These are phyloP conservation scores for Colletotrichum graminicola DNA, from an alignment of 2,329 filamentous ascomycete species.

Conservation along the genomic window DNA sequence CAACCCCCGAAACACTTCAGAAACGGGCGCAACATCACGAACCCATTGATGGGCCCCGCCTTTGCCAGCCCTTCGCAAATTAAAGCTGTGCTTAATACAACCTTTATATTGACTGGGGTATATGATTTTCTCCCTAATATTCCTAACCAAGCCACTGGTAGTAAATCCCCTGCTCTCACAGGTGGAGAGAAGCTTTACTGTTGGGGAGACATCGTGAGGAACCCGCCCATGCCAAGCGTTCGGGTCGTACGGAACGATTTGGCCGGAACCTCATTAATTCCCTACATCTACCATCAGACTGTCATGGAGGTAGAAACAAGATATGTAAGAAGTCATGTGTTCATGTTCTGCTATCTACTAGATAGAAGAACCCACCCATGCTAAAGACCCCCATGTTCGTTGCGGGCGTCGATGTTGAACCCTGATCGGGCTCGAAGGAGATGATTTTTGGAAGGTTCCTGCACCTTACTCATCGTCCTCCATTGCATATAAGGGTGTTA, in stretches of 20 bases:
- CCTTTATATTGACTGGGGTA: neutral
- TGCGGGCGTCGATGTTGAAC: conserved; percentile 28
- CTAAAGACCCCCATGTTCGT: conserved; percentile 17
- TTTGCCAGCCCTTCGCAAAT: conserved; percentile 16
- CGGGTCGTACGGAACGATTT: neutral
- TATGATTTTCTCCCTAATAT: neutral
- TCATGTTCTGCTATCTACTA: conserved; percentile 25
- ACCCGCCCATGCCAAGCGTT: neutral
- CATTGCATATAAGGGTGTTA: conserved; percentile 16
- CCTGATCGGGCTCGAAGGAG: conserved; percentile 29
- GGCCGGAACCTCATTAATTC: too few relatives aligned
- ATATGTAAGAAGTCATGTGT: conserved; percentile 7
- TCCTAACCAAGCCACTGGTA: neutral
- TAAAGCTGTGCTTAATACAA: neutral
- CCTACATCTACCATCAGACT: neutral
- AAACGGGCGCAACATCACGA: conserved; percentile 27
- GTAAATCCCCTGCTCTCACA: too few relatives aligned
- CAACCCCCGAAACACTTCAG: conserved; percentile 37
- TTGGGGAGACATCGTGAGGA: neutral
- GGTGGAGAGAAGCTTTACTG: neutral
- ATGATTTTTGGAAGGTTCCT: neutral
- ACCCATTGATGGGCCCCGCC: neutral
- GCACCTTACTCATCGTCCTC: conserved; percentile 5
- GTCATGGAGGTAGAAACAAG: neutral
- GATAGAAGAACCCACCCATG: conserved; percentile 20